Percentiles rank a stretch among this genome's conserved stretches.
These are phyloP conservation scores for Candida coleopterorum DNA, from an alignment of 805 yeast species.

Conservation along the genomic window DNA sequence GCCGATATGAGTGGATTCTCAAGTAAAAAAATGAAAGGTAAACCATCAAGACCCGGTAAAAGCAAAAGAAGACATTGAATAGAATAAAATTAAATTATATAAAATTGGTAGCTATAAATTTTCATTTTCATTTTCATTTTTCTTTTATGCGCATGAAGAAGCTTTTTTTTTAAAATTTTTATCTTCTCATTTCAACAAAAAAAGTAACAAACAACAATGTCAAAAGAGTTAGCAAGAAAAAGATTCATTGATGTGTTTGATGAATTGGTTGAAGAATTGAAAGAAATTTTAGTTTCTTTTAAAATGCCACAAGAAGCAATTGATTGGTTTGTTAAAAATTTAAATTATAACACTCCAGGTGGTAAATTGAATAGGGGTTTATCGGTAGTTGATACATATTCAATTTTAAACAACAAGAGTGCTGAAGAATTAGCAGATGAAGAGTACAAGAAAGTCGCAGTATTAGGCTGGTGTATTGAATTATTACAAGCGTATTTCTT, in stretches of 20 bases:
- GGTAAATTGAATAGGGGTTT: conserved; percentile 96
- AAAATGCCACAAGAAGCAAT: conserved; percentile 85
- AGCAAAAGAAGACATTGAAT: conserved; percentile 22
- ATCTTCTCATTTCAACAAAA: not conserved
- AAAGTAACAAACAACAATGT: conserved; percentile 13
- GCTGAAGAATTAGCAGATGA: conserved; percentile 55
- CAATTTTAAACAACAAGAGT: conserved; percentile 60
- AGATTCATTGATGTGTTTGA: conserved; percentile 70
- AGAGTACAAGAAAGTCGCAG: conserved; percentile 79
- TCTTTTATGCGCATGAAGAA: not conserved
- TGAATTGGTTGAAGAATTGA: conserved; percentile 69
- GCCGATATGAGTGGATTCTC: conserved; percentile 62
- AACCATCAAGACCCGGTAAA: conserved; percentile 42
- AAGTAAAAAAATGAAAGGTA: conserved; percentile 47
- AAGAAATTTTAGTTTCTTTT: conserved; percentile 54
- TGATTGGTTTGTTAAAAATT: conserved; percentile 70
- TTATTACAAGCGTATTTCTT: conserved; percentile 92
- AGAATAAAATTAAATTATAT: no score
- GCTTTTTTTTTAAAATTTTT: conserved; percentile 5
- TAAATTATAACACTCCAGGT: conserved; percentile 88
- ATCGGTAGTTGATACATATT: conserved; percentile 91
- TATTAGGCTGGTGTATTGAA: conserved; percentile 94
- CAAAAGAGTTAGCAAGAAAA: conserved; percentile 39
- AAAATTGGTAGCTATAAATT: no score
- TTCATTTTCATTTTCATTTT: not conserved